Evolutionary conservation across 495 filamentous ascomycete species (phyloP).

Genomic region (Hypoxylon perforatum): DNA sequence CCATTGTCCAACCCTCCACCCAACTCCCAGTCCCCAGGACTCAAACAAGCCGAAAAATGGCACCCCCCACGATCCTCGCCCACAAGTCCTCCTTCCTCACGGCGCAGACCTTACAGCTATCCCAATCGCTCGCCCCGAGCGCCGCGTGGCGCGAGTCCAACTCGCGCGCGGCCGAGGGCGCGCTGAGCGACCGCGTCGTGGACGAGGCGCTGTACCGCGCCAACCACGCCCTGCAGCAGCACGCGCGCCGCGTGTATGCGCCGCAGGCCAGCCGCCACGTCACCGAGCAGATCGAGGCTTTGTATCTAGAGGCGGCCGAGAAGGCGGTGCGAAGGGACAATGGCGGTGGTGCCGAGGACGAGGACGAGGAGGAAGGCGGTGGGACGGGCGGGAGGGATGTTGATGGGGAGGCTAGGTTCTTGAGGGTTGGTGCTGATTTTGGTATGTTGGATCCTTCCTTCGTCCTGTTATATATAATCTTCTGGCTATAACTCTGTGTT

Average conservation of each 20-base stretch:
- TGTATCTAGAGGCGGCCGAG: conserved; percentile 71
- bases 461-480: conserved; percentile 43
- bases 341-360: conserved; percentile 54
- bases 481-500: no score
- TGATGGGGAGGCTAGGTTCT: conserved; percentile 50
- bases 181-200: conserved; percentile 63
- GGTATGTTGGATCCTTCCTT: conserved; percentile 49
- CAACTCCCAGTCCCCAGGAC: no score
- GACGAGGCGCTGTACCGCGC: conserved; percentile 64
- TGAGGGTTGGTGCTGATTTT: conserved; percentile 48
- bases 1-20: no score
- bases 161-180: conserved; percentile 58
- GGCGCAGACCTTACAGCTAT: conserved; percentile 70
- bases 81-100: conserved; percentile 73
- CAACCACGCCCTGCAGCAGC: conserved; percentile 74
- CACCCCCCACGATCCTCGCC: conserved; percentile 64
- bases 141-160: conserved; percentile 66
- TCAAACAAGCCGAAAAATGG: conserved; percentile 37
- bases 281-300: conserved; percentile 80
- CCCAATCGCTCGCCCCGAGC: conserved; percentile 64
- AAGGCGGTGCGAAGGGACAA: conserved; percentile 35
- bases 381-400: conserved; percentile 40
- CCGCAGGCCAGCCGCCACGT: conserved; percentile 81
- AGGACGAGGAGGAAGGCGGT: conserved; percentile 56
- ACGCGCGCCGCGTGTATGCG: conserved; percentile 76